A percentile compares a stretch with the other conserved stretches of the same genome.
Conservation (phyloP, 202 grass and related monocot genomes). For the Alloteropsis angusta region DNA sequence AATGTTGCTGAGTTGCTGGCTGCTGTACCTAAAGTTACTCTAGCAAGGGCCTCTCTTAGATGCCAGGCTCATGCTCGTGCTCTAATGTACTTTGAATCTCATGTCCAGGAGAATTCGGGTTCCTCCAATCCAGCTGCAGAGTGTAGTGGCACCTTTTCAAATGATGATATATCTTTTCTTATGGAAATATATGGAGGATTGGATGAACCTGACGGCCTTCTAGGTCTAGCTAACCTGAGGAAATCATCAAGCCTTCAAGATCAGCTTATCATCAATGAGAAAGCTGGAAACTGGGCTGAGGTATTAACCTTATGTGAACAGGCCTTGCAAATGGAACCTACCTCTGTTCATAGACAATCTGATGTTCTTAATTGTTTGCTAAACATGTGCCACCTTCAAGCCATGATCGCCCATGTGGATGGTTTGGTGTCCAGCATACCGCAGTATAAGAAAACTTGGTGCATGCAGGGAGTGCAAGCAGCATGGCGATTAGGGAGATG, state of each 20-base stretch:
- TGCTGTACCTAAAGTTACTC: constrained; percentile 89
- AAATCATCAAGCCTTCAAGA: constrained; percentile 90
- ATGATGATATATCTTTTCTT: constrained; percentile 91
- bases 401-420: constrained; percentile 95
- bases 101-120: constrained; percentile 74
- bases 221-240: constrained; percentile 77
- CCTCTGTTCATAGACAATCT: constrained; percentile 89
- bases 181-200: constrained; percentile 98
- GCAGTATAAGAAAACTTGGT: constrained; percentile 82
- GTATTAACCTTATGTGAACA: constrained; percentile 90
- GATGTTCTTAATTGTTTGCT: constrained; percentile 94
- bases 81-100: constrained; percentile 85
- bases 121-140: constrained; percentile 91
- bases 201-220: constrained; percentile 89
- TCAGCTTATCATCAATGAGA: constrained; percentile 94
- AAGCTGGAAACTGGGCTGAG: constrained; percentile 95
- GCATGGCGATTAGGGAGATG: constrained; percentile 95
- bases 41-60: constrained; percentile 84
- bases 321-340: constrained; percentile 83
- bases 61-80: constrained; percentile 93
- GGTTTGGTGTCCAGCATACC: constrained; percentile 72
- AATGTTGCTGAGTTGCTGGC: constrained; percentile 76
- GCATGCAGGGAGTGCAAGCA: constrained; percentile 93
- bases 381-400: constrained; percentile 96
- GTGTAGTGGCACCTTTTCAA: constrained; percentile 63